phyloP scores from a whole-genome alignment of 2,329 filamentous ascomycete species.

The Talaromyces pinophilus region DNA sequence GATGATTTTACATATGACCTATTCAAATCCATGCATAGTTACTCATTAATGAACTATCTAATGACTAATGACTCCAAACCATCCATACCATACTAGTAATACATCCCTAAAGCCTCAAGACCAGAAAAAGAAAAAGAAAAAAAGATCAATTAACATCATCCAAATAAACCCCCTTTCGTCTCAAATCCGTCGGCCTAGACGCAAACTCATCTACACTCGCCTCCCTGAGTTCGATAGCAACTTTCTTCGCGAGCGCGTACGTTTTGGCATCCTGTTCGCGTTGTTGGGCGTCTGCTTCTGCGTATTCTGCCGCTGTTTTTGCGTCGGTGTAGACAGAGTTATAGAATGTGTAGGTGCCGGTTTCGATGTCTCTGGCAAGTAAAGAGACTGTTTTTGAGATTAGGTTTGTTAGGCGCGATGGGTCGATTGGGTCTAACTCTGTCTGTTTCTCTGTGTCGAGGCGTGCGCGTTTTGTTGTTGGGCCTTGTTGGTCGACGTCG shows the following conservation, averaged over 20 bases:
- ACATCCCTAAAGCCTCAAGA: not conserved
- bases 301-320: slow-evolving; percentile 26
- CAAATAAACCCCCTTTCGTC: slow-evolving; percentile 37
- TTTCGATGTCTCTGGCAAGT: slow-evolving; percentile 34
- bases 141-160: slow-evolving; percentile 28
- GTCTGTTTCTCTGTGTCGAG: not conserved
- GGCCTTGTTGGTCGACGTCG: not conserved
- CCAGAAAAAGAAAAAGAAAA: not conserved
- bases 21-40: not conserved
- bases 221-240: slow-evolving; percentile 31
- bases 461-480: slow-evolving; percentile 38
- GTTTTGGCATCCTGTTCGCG: slow-evolving; percentile 28
- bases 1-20: not conserved
- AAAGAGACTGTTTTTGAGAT: slow-evolving; percentile 34
- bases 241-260: slow-evolving; percentile 27
- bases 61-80: not conserved
- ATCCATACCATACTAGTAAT: not conserved
- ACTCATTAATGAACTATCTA: not conserved
- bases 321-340: slow-evolving; percentile 29
- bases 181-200: slow-evolving; percentile 31
- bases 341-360: slow-evolving; percentile 39
- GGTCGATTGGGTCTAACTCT: slow-evolving; percentile 24
- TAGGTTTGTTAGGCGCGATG: slow-evolving; percentile 31
- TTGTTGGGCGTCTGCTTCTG: slow-evolving; percentile 30
- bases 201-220: slow-evolving; percentile 29